These are phyloP conservation scores for Trametopsis cervina DNA, from an alignment of 768 basidiomycete species.

Conservation along the genomic window DNA sequence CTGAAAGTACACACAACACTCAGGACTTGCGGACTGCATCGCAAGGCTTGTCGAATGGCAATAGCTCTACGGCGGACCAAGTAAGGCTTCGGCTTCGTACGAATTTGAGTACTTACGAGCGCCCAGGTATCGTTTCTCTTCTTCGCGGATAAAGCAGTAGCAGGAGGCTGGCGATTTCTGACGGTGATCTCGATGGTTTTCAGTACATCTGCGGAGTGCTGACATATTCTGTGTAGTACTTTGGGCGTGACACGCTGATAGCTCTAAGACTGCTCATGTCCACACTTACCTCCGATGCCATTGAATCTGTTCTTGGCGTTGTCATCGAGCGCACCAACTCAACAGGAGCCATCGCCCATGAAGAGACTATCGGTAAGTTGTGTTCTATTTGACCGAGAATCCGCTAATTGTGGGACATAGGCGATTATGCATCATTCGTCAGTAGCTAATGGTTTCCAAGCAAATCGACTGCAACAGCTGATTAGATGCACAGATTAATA, in stretches of 20 bases:
- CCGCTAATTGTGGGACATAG: conserved; percentile 30
- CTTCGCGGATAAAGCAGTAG: conserved; percentile 33
- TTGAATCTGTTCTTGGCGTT: conserved; percentile 37
- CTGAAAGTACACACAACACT: conserved; percentile 20
- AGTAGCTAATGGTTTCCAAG: too few species aligned
- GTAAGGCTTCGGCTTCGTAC: not conserved
- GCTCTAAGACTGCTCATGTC: conserved; percentile 35
- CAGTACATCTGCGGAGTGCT: not conserved
- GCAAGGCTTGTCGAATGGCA: conserved; percentile 22
- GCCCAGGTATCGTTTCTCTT: conserved; percentile 33
- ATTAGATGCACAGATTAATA: too few species aligned
- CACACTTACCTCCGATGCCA: conserved; percentile 30
- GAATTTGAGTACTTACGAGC: not conserved
- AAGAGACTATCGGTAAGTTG: conserved; percentile 26
- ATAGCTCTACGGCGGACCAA: conserved; percentile 11
- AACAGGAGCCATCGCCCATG: conserved; percentile 35
- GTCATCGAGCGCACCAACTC: conserved; percentile 36
- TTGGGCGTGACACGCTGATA: conserved; percentile 36
- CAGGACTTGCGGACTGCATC: conserved; percentile 24
- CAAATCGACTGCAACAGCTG: too few species aligned
- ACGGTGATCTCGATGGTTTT: conserved; percentile 21
- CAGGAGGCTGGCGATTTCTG: conserved; percentile 40
- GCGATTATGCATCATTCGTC: conserved; percentile 18
- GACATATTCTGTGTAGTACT: conserved; percentile 17
- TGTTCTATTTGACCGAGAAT: not conserved